Conservation (phyloP, 2,329 filamentous ascomycete genomes). For the Pochonia chlamydosporia region DNA sequence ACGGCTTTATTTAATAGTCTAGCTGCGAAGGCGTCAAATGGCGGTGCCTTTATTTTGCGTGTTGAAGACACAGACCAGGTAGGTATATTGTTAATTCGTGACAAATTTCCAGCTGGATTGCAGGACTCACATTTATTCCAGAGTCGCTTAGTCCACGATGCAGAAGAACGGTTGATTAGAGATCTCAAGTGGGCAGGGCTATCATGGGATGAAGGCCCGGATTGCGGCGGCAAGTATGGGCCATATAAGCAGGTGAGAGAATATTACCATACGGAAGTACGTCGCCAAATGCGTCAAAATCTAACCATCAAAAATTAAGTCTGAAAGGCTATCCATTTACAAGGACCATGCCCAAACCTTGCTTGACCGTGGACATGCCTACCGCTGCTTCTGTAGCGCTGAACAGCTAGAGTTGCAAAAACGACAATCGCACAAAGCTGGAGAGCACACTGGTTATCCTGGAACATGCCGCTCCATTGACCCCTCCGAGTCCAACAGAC, state of each 20-base stretch:
- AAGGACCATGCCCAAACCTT: slow-evolving; percentile 63
- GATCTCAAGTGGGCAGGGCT: slow-evolving; percentile 87
- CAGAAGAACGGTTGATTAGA: slow-evolving; percentile 69
- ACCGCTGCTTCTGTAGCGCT: slow-evolving; percentile 85
- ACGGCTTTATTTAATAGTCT: slow-evolving; percentile 96
- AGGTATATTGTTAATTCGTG: slow-evolving; percentile 22
- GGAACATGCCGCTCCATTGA: slow-evolving; percentile 67
- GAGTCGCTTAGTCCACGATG: slow-evolving; percentile 75
- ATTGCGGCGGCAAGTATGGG: slow-evolving; percentile 72
- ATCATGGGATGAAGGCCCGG: slow-evolving; percentile 90
- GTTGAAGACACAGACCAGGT: slow-evolving; percentile 96
- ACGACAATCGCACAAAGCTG: slow-evolving; percentile 50
- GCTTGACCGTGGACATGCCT: slow-evolving; percentile 67
- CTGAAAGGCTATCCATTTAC: slow-evolving; percentile 72
- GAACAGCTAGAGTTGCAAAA: slow-evolving; percentile 65
- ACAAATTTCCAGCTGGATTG: not conserved
- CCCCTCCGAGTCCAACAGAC: slow-evolving; percentile 60
- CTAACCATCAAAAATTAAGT: slow-evolving; percentile 42
- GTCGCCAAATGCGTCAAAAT: not conserved
- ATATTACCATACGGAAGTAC: not conserved
- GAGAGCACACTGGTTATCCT: slow-evolving; percentile 41
- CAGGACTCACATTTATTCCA: slow-evolving; percentile 25
- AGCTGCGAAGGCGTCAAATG: slow-evolving; percentile 71
- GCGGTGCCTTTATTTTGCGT: slow-evolving; percentile 83
- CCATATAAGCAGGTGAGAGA: slow-evolving; percentile 72